Evolutionary conservation across 2,329 filamentous ascomycete genomes (phyloP), one percentile per base, ranked within the genome.

Genomic region (Colletotrichum trifolii): DNA sequence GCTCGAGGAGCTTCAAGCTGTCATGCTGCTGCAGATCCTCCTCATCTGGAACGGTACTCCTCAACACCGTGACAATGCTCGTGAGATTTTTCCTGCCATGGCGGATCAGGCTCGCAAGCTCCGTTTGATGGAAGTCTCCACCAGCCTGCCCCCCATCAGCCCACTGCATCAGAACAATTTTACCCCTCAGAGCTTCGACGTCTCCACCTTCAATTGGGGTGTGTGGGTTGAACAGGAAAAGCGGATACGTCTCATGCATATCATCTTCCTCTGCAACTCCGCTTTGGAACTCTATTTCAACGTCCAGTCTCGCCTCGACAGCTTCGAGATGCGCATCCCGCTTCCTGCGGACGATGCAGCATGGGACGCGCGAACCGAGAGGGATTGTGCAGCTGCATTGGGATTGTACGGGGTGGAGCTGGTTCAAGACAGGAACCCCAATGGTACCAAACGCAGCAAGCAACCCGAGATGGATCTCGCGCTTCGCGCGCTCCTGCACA

Each of bases 201-300:
- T 82, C 8, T 78, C 82, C 33, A 79, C 81, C 42, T 92, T 91
- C 77, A 83, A 88, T 66, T 93, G 91, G 91, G 73, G 74, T 17
- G 75, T 78, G 5, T 93, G 91, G 91, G 79, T 91, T 39, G 87
- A 90, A 66, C 90, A 93, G 71, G 91, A 94, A 77, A 87, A 86
- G 72, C 85, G 89, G 46, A 85, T 86, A 36, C 83, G 91, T 45
- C 76, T 89, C 15, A 85, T 91, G 82, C 88, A 88, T 71, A 83
- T 87, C 70, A 82, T 92, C 3, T 89, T 88, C 71, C 77, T 92
- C 15, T 80, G 85, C 39, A 90, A 93, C 71, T 82, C 85, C 13
- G 86, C 89, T 10, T 84, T 90, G 73, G 86, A 86, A 15, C 84
- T 93, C 17, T 93, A 89, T 73, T 93, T 92, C 82, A 93, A 93